A percentile compares a stretch with the other conserved stretches of the same genome.
Evolutionary conservation across 768 basidiomycete species (phyloP).

Genomic region (Antrodiella citrinella): DNA sequence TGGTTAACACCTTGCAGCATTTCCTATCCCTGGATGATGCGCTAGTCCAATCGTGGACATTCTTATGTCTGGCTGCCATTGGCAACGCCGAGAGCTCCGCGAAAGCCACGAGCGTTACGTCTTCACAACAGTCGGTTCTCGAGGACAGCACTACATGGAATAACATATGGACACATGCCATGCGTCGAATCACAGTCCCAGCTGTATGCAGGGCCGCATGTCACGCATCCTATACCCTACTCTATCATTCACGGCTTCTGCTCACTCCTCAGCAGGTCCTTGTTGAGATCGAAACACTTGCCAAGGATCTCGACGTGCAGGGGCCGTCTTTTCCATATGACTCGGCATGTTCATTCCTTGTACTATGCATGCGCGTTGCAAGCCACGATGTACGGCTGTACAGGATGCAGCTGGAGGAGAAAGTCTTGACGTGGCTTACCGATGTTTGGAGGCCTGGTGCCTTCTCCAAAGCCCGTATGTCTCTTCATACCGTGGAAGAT

Average conservation of each 20-base stretch:
- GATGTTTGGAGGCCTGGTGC: conserved; percentile 54
- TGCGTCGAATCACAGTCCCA: conserved; percentile 64
- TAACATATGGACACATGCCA: conserved; percentile 73
- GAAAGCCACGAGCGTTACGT: not conserved
- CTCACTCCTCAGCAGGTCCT: conserved; percentile 53
- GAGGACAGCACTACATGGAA: conserved; percentile 42
- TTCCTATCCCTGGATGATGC: conserved; percentile 59
- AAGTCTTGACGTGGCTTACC: conserved; percentile 73
- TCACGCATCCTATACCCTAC: conserved; percentile 53
- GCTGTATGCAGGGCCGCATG: conserved; percentile 73
- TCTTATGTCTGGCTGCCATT: conserved; percentile 72
- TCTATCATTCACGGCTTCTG: conserved; percentile 32
- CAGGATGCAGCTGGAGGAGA: conserved; percentile 81
- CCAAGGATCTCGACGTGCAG: conserved; percentile 83
- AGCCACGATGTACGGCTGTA: conserved; percentile 78
- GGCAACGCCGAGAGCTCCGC: conserved; percentile 37
- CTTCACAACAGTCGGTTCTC: conserved; percentile 3
- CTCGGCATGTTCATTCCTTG: conserved; percentile 80
- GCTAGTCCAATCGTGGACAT: conserved; percentile 74
- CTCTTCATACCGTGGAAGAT: conserved; percentile 50
- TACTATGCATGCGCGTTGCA: conserved; percentile 58
- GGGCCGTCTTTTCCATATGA: conserved; percentile 85
- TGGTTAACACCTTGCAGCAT: conserved; percentile 48
- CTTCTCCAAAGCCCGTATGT: conserved; percentile 31
- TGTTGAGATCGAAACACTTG: conserved; percentile 68